Percentiles rank a stretch among this genome's conserved stretches.
These are phyloP conservation scores for Cercospora canescens DNA, from an alignment of 2,329 filamentous ascomycete species.

Conservation along the genomic window DNA sequence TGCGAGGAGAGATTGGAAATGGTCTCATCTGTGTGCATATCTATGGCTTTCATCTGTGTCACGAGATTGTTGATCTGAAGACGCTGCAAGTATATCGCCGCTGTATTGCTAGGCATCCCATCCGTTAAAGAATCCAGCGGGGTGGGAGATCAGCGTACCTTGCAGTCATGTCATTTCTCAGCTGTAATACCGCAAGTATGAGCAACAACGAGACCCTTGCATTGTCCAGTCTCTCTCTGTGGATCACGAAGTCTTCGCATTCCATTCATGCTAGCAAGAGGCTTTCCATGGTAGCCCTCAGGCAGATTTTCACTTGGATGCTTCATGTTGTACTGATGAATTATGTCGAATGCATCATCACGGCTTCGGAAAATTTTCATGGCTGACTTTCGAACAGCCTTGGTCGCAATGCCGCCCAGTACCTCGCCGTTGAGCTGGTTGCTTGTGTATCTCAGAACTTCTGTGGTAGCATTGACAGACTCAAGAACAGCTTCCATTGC, in stretches of 20 bases:
- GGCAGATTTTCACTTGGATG: neutral
- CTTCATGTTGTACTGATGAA: neutral
- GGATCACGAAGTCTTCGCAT: neutral
- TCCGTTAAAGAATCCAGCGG: no score
- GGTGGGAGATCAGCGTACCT: neutral
- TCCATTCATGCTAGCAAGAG: neutral
- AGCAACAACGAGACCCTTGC: conserved; percentile 38
- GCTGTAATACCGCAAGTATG: conserved; percentile 22
- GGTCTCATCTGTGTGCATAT: neutral
- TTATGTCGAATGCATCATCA: neutral
- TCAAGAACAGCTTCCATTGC: neutral
- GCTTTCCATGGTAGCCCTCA: neutral
- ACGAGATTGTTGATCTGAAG: neutral
- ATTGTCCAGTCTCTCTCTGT: neutral
- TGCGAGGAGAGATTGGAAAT: no score
- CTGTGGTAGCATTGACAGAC: neutral
- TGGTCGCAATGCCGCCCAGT: neutral
- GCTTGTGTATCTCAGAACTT: neutral
- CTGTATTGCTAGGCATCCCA: neutral
- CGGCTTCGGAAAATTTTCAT: neutral
- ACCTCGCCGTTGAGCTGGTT: neutral
- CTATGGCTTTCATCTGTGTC: neutral
- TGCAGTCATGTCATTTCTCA: neutral
- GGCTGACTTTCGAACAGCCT: neutral
- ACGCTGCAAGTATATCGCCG: neutral